Evolutionary conservation across 768 basidiomycete species (phyloP).

Genomic region (Dioszegia crocea): DNA sequence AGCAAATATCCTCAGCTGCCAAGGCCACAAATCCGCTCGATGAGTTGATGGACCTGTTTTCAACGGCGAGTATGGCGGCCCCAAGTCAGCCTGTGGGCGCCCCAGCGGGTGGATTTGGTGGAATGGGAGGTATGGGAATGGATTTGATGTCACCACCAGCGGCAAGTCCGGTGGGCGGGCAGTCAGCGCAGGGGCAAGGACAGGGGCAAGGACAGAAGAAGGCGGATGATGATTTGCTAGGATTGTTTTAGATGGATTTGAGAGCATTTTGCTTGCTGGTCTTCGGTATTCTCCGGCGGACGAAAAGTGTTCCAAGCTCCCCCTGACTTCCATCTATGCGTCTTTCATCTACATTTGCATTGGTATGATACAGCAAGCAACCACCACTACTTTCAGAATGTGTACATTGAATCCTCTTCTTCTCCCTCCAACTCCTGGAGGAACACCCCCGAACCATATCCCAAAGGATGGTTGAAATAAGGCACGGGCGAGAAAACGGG

Average conservation of each 20-base stretch:
- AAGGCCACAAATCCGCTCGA: constrained; percentile 85
- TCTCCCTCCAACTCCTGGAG: too few species aligned
- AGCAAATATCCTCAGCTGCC: constrained; percentile 53
- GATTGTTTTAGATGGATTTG: constrained; percentile 53
- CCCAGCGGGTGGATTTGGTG: background rate
- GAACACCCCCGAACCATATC: too few species aligned
- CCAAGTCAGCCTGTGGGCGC: constrained; percentile 21
- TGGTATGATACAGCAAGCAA: too few species aligned
- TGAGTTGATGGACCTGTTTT: constrained; percentile 90
- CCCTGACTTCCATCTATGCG: too few species aligned
- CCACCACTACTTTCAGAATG: too few species aligned
- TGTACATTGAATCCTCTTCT: too few species aligned
- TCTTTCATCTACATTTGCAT: too few species aligned
- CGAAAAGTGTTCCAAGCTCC: too few species aligned
- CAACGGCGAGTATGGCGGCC: constrained; percentile 49
- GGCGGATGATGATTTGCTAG: constrained; percentile 57
- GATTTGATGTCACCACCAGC: constrained; percentile 41
- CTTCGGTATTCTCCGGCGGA: too few species aligned
- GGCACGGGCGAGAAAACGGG: too few species aligned
- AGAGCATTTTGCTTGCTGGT: too few species aligned
- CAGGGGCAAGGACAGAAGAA: constrained; percentile 4
- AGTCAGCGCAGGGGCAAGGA: constrained; percentile 17
- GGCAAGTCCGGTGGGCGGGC: constrained; percentile 50
- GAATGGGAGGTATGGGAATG: constrained; percentile 8
- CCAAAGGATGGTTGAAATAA: too few species aligned